Evolutionary conservation across 768 basidiomycete species (phyloP).

Genomic region (Calocera cornea): DNA sequence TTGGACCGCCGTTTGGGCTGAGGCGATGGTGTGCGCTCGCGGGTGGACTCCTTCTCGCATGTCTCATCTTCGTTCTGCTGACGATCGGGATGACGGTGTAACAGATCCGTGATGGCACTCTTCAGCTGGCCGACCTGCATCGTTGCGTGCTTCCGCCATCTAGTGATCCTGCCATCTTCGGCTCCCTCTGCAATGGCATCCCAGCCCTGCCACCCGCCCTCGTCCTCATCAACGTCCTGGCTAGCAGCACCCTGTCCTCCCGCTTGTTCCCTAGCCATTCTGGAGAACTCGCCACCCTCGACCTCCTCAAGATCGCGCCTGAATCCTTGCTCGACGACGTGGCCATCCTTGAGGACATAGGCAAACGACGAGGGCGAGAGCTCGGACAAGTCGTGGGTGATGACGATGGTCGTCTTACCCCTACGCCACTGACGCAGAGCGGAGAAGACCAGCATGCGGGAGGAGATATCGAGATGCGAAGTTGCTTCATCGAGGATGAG

Average conservation of each 20-base stretch:
- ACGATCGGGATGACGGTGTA: not conserved
- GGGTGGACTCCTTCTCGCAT: not conserved
- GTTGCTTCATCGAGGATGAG: conserved; percentile 43
- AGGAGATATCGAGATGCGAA: conserved; percentile 61
- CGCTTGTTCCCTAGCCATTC: conserved; percentile 48
- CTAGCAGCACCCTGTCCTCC: conserved; percentile 32
- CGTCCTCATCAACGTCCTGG: not conserved
- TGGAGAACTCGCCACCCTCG: conserved; percentile 50
- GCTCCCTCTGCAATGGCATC: conserved; percentile 22
- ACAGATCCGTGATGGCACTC: not conserved
- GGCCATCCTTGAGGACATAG: conserved; percentile 75
- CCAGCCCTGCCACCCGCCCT: conserved; percentile 19
- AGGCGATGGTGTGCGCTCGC: not conserved
- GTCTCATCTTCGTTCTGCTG: not conserved
- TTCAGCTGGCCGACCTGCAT: not conserved
- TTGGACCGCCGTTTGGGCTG: not conserved
- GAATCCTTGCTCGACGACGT: conserved; percentile 77
- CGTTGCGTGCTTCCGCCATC: conserved; percentile 10
- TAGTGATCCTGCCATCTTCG: conserved; percentile 8
- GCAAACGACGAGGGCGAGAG: conserved; percentile 69
- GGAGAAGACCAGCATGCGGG: conserved; percentile 69
- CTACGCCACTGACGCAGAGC: conserved; percentile 49
- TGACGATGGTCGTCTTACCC: conserved; percentile 80
- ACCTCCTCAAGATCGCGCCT: conserved; percentile 56
- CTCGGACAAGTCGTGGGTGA: conserved; percentile 89